A percentile compares a stretch with the other conserved stretches of the same genome.
Conservation (phyloP, 805 yeast genomes). For the Myxozyma udenii region DNA sequence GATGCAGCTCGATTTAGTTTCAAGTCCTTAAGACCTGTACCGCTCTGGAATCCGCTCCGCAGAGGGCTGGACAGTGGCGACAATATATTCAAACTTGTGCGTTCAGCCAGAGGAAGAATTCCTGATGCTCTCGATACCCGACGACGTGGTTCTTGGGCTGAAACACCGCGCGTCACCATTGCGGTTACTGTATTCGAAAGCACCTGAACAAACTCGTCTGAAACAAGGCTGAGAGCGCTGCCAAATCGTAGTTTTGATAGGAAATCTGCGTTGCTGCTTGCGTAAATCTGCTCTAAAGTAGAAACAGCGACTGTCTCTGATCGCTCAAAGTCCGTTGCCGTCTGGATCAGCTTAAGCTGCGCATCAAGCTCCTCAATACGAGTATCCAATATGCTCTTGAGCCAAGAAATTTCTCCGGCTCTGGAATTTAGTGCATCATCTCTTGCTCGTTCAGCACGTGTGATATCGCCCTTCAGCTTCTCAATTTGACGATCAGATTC, state of each 20-base stretch:
- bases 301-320: not conserved
- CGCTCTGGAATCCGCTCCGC: not conserved
- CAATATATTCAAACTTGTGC: not conserved
- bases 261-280: slow-evolving; percentile 11
- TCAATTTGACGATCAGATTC: slow-evolving; percentile 8
- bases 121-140: slow-evolving; percentile 18
- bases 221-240: slow-evolving; percentile 19
- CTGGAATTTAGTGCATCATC: slow-evolving; percentile 16
- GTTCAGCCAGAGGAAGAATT: slow-evolving; percentile 23
- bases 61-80: slow-evolving; percentile 1
- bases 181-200: slow-evolving; percentile 3
- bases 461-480: slow-evolving; percentile 1
- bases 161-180: slow-evolving; percentile 11
- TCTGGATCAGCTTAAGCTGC: slow-evolving; percentile 8
- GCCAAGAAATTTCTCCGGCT: slow-evolving; percentile 24
- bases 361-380: slow-evolving; percentile 22
- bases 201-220: slow-evolving; percentile 20
- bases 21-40: slow-evolving; percentile 22
- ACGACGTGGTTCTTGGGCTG: slow-evolving; percentile 16
- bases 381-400: slow-evolving; percentile 16
- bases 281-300: slow-evolving; percentile 5
- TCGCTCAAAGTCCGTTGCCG: slow-evolving; percentile 3
- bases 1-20: slow-evolving; percentile 16
- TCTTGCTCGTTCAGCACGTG: slow-evolving; percentile 6
- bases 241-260: slow-evolving; percentile 21